These are phyloP conservation scores for Berberis thunbergii DNA, from an alignment of 164 flowering plant genomes.

Conservation along the genomic window DNA sequence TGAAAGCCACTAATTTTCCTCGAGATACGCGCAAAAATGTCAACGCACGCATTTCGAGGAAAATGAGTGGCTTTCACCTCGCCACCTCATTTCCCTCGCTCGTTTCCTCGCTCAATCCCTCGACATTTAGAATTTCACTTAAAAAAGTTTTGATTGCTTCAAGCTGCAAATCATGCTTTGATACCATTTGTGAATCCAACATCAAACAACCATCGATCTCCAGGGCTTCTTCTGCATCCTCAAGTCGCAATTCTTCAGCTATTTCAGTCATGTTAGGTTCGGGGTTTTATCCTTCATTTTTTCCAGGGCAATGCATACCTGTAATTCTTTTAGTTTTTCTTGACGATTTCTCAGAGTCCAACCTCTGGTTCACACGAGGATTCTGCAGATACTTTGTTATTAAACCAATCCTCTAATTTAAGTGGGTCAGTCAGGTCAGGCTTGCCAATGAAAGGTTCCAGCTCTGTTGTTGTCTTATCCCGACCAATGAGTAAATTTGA, in stretches of 20 bases:
- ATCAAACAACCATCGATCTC: constrained; percentile 27
- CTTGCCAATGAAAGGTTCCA: constrained; percentile 52
- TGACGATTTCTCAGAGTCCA: constrained; percentile 53
- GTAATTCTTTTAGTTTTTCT: constrained; percentile 70
- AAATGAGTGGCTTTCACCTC: too few species aligned
- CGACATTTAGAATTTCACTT: too few species aligned
- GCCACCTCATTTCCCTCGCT: too few species aligned
- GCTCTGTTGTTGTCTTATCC: constrained; percentile 70
- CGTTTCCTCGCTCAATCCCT: too few species aligned
- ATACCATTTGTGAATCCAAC: constrained; percentile 50
- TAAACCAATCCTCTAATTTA: constrained; percentile 33
- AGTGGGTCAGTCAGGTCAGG: constrained; percentile 36
- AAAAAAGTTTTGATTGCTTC: constrained; percentile 67
- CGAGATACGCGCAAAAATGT: too few species aligned
- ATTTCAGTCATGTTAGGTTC: constrained; percentile 74
- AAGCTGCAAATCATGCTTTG: constrained; percentile 71
- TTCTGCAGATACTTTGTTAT: constrained; percentile 27
- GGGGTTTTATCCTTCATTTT: constrained; percentile 63
- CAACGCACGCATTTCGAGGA: too few species aligned
- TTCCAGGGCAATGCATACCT: constrained; percentile 89
- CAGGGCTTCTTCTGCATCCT: constrained; percentile 27
- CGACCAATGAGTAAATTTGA: constrained; percentile 67
- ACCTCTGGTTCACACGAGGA: constrained; percentile 37
- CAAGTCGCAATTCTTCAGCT: constrained; percentile 47
- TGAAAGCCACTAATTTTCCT: too few species aligned